Percentiles rank a stretch among this genome's conserved stretches.
These are phyloP conservation scores for Saccharum officinarum DNA, from an alignment of 176 grass and related monocot genomes.

Conservation along the genomic window DNA sequence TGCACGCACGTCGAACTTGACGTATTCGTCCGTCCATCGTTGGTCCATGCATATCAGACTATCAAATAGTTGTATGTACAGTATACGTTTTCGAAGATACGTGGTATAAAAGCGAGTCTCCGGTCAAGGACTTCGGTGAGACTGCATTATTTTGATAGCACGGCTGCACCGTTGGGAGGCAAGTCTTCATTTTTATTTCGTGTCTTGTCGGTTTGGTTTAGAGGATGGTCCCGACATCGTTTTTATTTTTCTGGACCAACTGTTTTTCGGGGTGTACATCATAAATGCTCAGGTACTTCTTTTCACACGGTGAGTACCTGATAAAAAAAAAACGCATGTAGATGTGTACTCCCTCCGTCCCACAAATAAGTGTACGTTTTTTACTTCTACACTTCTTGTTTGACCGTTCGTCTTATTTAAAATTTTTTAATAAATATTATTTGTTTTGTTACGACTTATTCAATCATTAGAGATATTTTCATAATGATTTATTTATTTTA, in stretches of 20 bases:
- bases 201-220: conserved; percentile 1
- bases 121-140: conserved; percentile 24
- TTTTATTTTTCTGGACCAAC: background rate
- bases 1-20: conserved; percentile 6
- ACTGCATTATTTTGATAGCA: conserved; percentile 36
- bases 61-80: background rate
- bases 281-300: background rate
- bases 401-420: too few species aligned
- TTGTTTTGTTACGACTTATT: too few species aligned
- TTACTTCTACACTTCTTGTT: too few species aligned
- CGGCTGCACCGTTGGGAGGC: conserved; percentile 11
- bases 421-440: too few species aligned
- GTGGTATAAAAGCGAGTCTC: background rate
- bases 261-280: background rate
- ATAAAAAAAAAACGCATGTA: too few species aligned
- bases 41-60: background rate
- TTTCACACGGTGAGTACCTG: background rate
- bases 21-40: background rate
- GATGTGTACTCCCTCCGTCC: too few species aligned
- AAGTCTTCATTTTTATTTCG: conserved; percentile 9
- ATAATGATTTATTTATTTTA: too few species aligned
- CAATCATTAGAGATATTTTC: too few species aligned
- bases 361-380: too few species aligned
- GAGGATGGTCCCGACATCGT: background rate
- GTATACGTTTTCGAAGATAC: background rate